Percentiles rank a stretch among this genome's conserved stretches.
These are phyloP conservation scores for Cinnamomum chago DNA, from an alignment of 164 flowering plant species.

Conservation along the genomic window DNA sequence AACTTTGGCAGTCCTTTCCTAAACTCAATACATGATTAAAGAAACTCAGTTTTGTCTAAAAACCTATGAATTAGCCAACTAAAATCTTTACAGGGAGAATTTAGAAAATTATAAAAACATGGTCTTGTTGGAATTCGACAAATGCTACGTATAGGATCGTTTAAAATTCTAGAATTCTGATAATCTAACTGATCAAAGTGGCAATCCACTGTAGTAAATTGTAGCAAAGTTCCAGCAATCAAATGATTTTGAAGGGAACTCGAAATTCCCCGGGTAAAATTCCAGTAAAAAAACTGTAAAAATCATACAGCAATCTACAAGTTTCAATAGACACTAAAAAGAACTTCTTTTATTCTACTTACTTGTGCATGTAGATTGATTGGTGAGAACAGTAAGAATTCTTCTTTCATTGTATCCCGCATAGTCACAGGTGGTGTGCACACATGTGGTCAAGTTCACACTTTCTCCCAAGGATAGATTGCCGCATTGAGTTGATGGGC, in stretches of 20 bases:
- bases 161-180: too few relatives aligned
- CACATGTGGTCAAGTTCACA: slow-evolving; percentile 14
- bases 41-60: too few relatives aligned
- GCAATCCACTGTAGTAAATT: neutral
- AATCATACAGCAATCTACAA: too few relatives aligned
- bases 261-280: neutral
- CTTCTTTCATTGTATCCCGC: slow-evolving; percentile 44
- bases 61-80: too few relatives aligned
- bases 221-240: neutral
- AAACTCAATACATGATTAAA: too few relatives aligned
- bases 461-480: slow-evolving; percentile 37
- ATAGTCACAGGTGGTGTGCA: slow-evolving; percentile 46
- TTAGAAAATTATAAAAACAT: too few relatives aligned
- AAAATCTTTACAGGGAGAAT: too few relatives aligned
- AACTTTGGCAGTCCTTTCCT: too few relatives aligned
- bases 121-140: too few relatives aligned
- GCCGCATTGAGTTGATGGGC: slow-evolving; percentile 48
- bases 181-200: neutral
- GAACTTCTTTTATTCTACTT: neutral
- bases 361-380: slow-evolving; percentile 37
- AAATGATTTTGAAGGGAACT: neutral
- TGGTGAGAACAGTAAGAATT: slow-evolving; percentile 33
- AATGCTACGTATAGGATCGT: too few relatives aligned
- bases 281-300: neutral
- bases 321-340: too few relatives aligned